Evolutionary conservation across 1,139 yeast species (phyloP).

Genomic region (Suhomyces kunorum): DNA sequence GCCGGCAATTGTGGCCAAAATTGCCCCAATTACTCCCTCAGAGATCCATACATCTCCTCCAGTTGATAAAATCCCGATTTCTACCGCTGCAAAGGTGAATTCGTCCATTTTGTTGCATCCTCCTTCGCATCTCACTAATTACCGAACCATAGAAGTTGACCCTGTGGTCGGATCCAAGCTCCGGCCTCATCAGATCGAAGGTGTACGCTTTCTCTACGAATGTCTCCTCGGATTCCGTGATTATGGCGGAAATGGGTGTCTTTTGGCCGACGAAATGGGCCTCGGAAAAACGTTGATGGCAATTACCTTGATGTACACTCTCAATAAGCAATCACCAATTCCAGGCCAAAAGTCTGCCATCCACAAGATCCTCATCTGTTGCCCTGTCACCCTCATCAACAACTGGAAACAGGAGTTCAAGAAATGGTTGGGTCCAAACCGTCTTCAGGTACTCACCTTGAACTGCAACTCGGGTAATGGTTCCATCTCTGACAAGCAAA

Average conservation of each 20-base stretch:
- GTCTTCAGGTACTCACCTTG: slow-evolving; percentile 59
- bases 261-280: slow-evolving; percentile 97
- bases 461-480: slow-evolving; percentile 31
- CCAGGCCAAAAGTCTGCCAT: slow-evolving; percentile 37
- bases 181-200: slow-evolving; percentile 85
- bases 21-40: neutral
- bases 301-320: slow-evolving; percentile 80
- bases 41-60: slow-evolving; percentile 5
- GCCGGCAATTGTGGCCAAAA: neutral
- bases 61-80: neutral
- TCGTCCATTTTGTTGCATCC: neutral
- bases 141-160: slow-evolving; percentile 50
- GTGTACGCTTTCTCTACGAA: slow-evolving; percentile 76
- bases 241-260: slow-evolving; percentile 58
- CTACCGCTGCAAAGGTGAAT: neutral
- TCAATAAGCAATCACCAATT: slow-evolving; percentile 71
- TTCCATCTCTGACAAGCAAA: slow-evolving; percentile 56
- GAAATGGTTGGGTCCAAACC: slow-evolving; percentile 81
- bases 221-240: slow-evolving; percentile 76
- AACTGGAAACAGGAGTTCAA: slow-evolving; percentile 90
- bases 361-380: slow-evolving; percentile 70
- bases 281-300: slow-evolving; percentile 91
- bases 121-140: slow-evolving; percentile 4
- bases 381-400: slow-evolving; percentile 86
- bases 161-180: slow-evolving; percentile 57